These are phyloP conservation scores for Nothophytophthora sp. DNA, from an alignment of 352 stramenopile genomes.

Conservation along the genomic window DNA sequence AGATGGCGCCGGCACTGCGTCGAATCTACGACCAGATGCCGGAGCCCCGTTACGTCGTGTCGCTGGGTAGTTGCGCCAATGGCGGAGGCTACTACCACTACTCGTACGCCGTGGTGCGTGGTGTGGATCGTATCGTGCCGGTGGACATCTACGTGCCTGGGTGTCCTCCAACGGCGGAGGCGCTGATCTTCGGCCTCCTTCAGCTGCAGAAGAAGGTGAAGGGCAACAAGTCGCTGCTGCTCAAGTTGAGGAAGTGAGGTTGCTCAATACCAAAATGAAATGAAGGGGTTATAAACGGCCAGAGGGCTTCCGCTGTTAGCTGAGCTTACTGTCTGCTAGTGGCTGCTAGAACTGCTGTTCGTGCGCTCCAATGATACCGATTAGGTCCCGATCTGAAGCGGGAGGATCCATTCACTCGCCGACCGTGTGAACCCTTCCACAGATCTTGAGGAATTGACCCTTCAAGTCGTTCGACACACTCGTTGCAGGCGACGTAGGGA, in stretches of 20 bases:
- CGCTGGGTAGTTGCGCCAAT: constrained; percentile 99
- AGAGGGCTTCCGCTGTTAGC: no score
- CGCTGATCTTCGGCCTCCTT: constrained; percentile 97
- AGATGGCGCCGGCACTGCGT: constrained; percentile 98
- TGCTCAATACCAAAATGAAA: no score
- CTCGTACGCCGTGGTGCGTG: constrained; percentile 97
- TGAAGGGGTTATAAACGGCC: no score
- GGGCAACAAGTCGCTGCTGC: constrained; percentile 95
- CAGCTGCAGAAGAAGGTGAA: constrained; percentile 99
- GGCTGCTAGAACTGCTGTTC: no score
- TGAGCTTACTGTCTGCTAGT: no score
- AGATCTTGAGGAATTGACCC: no score
- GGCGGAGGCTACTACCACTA: constrained; percentile 95
- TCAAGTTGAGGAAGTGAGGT: constrained; percentile 98
- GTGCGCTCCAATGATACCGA: no score
- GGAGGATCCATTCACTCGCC: no score
- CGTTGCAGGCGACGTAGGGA: no score
- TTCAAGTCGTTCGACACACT: no score
- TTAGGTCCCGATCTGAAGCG: no score
- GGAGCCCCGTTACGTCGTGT: constrained; percentile 98
- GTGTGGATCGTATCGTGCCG: constrained; percentile 97
- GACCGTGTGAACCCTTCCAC: no score
- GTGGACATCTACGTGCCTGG: constrained; percentile 99
- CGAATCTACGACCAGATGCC: constrained; percentile 99
- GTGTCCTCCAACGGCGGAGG: constrained; percentile 98